Evolutionary conservation across 2,329 filamentous ascomycete species (phyloP).

Genomic region (Curvularia verruculosa): DNA sequence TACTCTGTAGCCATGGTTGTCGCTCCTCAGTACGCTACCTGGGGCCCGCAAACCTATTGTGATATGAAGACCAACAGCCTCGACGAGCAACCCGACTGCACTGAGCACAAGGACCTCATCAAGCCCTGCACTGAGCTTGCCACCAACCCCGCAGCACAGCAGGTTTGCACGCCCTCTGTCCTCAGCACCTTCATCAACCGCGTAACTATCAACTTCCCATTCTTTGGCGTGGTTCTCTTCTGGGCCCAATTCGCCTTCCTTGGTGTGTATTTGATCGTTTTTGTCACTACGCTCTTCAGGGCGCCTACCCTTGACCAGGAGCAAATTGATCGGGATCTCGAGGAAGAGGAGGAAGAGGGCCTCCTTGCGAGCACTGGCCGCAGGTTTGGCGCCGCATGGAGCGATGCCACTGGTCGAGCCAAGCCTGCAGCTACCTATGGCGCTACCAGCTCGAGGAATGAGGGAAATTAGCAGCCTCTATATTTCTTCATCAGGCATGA

Average conservation of each 20-base stretch:
- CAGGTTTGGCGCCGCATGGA: constrained; percentile 84
- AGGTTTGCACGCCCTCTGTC: constrained; percentile 88
- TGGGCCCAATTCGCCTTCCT: constrained; percentile 96
- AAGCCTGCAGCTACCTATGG: constrained; percentile 36
- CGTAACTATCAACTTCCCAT: constrained; percentile 90
- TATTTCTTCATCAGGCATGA: background rate
- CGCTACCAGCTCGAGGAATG: constrained; percentile 26
- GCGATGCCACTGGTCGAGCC: constrained; percentile 75
- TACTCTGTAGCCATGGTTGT: constrained; percentile 91
- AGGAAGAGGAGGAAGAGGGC: constrained; percentile 92
- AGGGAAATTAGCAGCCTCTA: background rate
- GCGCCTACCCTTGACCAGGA: constrained; percentile 77
- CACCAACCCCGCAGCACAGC: constrained; percentile 70
- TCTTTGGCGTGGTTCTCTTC: constrained; percentile 91
- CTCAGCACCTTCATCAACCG: constrained; percentile 93
- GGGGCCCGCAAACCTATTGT: constrained; percentile 93
- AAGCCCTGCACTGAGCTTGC: constrained; percentile 81
- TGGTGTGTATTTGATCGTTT: constrained; percentile 79
- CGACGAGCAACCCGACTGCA: constrained; percentile 76
- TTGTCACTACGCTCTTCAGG: constrained; percentile 78
- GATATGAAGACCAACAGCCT: constrained; percentile 68
- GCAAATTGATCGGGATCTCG: constrained; percentile 84
- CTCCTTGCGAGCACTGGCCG: constrained; percentile 82
- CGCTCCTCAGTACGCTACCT: constrained; percentile 94
- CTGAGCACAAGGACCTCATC: constrained; percentile 71